Conservation (phyloP, 768 basidiomycete genomes). For the Mycena polygramma region DNA sequence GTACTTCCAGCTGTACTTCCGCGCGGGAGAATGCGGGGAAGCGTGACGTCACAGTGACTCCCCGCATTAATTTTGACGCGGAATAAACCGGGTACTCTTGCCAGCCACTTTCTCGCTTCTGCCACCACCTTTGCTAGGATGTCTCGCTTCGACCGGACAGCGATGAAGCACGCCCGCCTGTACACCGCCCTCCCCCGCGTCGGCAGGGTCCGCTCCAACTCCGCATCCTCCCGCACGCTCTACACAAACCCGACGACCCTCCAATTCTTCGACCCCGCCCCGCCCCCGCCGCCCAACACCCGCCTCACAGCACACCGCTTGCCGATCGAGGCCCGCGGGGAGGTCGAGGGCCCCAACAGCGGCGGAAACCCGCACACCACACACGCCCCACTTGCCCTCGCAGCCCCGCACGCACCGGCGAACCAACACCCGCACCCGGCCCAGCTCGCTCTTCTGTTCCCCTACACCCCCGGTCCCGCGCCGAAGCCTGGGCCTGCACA, state of each 20-base stretch:
- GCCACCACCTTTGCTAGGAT: neutral
- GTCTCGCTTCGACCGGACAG: slow-evolving; percentile 4
- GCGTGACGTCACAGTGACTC: slow-evolving; percentile 33
- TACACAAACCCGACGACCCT: slow-evolving; percentile 45
- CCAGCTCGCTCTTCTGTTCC: slow-evolving; percentile 52
- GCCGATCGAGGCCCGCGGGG: slow-evolving; percentile 60
- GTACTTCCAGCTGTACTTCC: too few species aligned
- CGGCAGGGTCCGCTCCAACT: slow-evolving; percentile 60
- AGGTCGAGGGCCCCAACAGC: slow-evolving; percentile 53
- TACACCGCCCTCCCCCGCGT: slow-evolving; percentile 54
- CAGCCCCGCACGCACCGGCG: slow-evolving; percentile 52
- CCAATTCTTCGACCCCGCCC: slow-evolving; percentile 37
- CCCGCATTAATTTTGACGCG: neutral
- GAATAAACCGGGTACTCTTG: neutral
- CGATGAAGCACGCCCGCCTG: slow-evolving; percentile 55
- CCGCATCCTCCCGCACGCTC: slow-evolving; percentile 53
- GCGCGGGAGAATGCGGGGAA: neutral
- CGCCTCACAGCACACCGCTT: slow-evolving; percentile 57
- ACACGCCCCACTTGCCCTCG: slow-evolving; percentile 60
- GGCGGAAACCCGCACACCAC: slow-evolving; percentile 45
- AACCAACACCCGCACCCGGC: slow-evolving; percentile 12
- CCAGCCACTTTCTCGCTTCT: too few species aligned
- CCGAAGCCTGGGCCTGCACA: slow-evolving; percentile 45
- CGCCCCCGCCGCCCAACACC: slow-evolving; percentile 49
- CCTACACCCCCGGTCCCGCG: slow-evolving; percentile 45